Base-by-base conservation (phyloP, 352 stramenopile genomes). In the Pythium dissimile region DNA sequence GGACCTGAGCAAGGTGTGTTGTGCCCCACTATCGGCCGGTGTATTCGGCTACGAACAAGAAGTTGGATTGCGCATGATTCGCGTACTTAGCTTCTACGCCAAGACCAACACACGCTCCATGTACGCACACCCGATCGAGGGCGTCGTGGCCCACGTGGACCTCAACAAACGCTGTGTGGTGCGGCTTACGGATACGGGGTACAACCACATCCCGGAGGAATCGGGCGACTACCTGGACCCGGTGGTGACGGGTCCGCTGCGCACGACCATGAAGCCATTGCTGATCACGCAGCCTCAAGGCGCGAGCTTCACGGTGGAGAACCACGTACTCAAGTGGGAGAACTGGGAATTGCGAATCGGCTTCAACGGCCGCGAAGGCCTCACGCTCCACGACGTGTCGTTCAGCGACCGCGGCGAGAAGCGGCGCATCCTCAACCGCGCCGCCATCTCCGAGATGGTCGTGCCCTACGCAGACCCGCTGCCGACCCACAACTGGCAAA, bases 401-500 rank as follows among this genome's bases (percentile, higher is more conserved):
- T 89, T 80, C 58, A 47, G 72, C 42, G 77, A 79, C 47, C 8
- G 16, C 9, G n/a, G n/a, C 30, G 30, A 35, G 30, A 7, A 7
- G 12, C 57, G 75, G 23, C 71, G 74, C 16, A 72, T 95, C 20
- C 49, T 93, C 24, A 84, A 92, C 58, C 80, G 84, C 21, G 74
- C 70, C 0, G 77, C 68, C 13, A 65, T 96, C 31, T 88, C 86
- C 5, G 84, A 96, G 67, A 96, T 96, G 86, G 80, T 88, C 30
- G 86, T 96, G 24, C 84, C 86, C 0, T 94, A 96, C 51, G 84
- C 72, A 1, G 83, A 94, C 61, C 83, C 83, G 0, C 66, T 71
- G 23, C 68, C 79, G 6, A 89, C 84, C 2, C 84, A 83, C 59
- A 70, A 80, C 42, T 80, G 84, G 54, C 89, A 94, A 49, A 92